Evolutionary conservation across 768 basidiomycete genomes (phyloP).

Genomic region (Tricholoma furcatifolium): DNA sequence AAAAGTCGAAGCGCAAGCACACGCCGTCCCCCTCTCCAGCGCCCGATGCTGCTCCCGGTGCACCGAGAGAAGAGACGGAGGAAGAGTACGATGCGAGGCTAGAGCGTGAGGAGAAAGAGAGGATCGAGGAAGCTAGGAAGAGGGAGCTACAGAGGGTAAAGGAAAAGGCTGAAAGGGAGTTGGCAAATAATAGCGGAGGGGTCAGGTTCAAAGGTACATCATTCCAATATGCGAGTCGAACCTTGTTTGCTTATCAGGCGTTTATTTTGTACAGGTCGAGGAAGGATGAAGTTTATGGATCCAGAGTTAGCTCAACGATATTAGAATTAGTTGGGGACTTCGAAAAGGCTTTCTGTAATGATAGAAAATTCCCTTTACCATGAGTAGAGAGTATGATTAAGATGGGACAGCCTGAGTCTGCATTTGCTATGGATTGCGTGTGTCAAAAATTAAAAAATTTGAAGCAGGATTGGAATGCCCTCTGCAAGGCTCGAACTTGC

Average conservation of each 20-base stretch:
- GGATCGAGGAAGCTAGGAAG: conserved; percentile 45
- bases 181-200: conserved; percentile 35
- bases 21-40: conserved; percentile 1
- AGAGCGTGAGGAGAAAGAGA: conserved; percentile 65
- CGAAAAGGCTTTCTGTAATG: too few species aligned
- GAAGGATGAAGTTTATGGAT: conserved; percentile 67
- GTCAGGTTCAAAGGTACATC: conserved; percentile 63
- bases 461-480: conserved; percentile 31
- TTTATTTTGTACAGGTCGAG: conserved; percentile 43
- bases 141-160: conserved; percentile 50
- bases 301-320: conserved; percentile 36
- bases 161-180: conserved; percentile 31
- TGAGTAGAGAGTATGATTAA: too few species aligned
- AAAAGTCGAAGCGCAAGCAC: conserved; percentile 17
- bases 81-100: conserved; percentile 72
- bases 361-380: too few species aligned
- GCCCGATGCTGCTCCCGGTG: background rate
- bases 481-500: conserved; percentile 61
- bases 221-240: conserved; percentile 1
- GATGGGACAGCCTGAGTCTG: too few species aligned
- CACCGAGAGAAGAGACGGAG: conserved; percentile 50
- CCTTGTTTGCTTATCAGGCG: background rate
- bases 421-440: too few species aligned
- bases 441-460: too few species aligned
- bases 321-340: background rate